Conservation (phyloP, 2,329 filamentous ascomycete species). For the Bretziella fagacearum region DNA sequence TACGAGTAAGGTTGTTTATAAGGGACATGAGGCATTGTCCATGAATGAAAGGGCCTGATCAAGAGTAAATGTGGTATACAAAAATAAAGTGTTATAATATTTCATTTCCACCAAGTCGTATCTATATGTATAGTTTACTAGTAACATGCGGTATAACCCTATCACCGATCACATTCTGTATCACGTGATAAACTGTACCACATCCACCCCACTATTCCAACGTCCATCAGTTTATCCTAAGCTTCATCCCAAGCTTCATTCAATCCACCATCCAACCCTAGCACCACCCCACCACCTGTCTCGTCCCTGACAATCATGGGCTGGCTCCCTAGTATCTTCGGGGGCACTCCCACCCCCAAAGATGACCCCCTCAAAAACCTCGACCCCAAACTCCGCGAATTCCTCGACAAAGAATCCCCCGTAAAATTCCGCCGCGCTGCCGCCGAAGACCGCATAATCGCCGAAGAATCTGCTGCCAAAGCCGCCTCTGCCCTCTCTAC, state of each 20-base stretch:
- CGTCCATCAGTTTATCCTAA: not conserved
- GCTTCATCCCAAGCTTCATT: not conserved
- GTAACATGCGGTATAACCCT: not conserved
- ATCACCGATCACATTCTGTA: not conserved
- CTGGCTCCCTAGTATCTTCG: constrained; percentile 38
- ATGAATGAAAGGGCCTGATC: no score
- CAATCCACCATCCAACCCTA: not conserved
- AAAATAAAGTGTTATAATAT: not conserved
- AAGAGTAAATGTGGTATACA: no score
- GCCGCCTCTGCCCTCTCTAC: constrained; percentile 11
- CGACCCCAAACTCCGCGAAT: constrained; percentile 68
- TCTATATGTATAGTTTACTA: not conserved
- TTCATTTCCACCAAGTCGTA: not conserved
- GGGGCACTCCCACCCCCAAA: constrained; percentile 23
- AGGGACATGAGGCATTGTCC: no score
- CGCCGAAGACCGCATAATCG: constrained; percentile 15
- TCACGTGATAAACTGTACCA: not conserved
- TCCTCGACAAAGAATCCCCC: constrained; percentile 67
- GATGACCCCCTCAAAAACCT: constrained; percentile 52
- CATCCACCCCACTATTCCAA: not conserved
- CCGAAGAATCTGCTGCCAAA: constrained; percentile 12
- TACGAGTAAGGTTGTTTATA: no score
- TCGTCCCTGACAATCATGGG: constrained; percentile 26
- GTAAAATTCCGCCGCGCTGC: constrained; percentile 39
- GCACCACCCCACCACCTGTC: not conserved